Evolutionary conservation across 768 basidiomycete genomes (phyloP).

Genomic region (Mrakia frigida): DNA sequence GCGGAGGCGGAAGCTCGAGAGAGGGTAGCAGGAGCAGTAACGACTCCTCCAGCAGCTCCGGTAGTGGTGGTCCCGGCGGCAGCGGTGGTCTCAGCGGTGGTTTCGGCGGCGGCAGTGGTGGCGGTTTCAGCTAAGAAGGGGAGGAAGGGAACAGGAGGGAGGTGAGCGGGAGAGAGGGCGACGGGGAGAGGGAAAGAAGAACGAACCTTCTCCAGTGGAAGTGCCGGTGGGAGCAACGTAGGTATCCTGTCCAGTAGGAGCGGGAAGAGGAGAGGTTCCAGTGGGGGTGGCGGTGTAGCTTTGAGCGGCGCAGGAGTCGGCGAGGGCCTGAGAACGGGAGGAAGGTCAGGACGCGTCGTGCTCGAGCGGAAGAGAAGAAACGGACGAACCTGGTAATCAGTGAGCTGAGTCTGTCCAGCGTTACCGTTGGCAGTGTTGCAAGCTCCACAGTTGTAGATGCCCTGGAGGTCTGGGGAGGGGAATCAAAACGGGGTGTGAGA

Average conservation of each 20-base stretch:
- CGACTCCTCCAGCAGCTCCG: too few relatives aligned
- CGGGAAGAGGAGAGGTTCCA: slow-evolving; percentile 36
- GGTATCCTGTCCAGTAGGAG: slow-evolving; percentile 34
- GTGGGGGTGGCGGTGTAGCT: slow-evolving; percentile 38
- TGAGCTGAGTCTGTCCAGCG: slow-evolving; percentile 40
- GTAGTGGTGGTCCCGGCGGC: too few relatives aligned
- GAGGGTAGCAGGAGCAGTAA: too few relatives aligned
- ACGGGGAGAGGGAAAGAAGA: neutral
- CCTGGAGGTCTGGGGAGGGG: slow-evolving; percentile 35
- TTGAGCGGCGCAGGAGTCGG: slow-evolving; percentile 41
- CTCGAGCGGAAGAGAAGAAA: too few relatives aligned
- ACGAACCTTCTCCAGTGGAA: neutral
- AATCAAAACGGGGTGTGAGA: too few relatives aligned
- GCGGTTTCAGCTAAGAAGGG: too few relatives aligned
- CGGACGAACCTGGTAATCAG: slow-evolving; percentile 37
- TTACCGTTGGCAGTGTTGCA: slow-evolving; percentile 45
- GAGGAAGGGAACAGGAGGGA: neutral
- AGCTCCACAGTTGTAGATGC: slow-evolving; percentile 43
- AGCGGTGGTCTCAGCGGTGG: too few relatives aligned
- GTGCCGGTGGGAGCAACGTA: slow-evolving; percentile 38
- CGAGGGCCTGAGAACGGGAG: slow-evolving; percentile 31
- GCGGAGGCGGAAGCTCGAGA: too few relatives aligned
- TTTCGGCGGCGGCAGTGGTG: too few relatives aligned
- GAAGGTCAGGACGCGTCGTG: too few relatives aligned
- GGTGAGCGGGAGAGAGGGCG: neutral